A percentile compares a stretch with the other conserved stretches of the same genome.
phyloP scores from a whole-genome alignment of 2,329 filamentous ascomycete genomes.

The Hypoxylon rubiginosum region DNA sequence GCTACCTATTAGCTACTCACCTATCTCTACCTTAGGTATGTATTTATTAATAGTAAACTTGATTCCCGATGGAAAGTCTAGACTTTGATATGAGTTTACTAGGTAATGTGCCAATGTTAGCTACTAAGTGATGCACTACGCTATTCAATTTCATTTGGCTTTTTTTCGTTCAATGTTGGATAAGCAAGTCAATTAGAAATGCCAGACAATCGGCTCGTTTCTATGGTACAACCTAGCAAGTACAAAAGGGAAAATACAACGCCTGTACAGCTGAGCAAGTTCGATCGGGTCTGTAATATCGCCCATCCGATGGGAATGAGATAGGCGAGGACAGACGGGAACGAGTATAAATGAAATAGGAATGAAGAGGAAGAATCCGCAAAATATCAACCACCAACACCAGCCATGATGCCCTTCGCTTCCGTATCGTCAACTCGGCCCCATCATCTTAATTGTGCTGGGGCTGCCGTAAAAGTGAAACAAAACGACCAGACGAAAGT shows the following conservation, averaged over 20 bases:
- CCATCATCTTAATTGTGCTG: conserved; percentile 15
- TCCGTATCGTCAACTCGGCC: conserved; percentile 25
- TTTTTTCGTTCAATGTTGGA: not conserved
- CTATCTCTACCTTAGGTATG: not conserved
- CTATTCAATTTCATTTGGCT: too few species aligned
- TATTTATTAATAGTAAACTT: not conserved
- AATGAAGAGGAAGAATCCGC: not conserved
- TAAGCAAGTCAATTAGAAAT: not conserved
- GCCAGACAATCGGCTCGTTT: too few species aligned
- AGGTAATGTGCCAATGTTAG: not conserved
- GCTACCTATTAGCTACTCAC: not conserved
- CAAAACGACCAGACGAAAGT: conserved; percentile 4
- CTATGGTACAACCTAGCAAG: not conserved
- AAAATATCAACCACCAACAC: conserved; percentile 27
- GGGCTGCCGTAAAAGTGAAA: not conserved
- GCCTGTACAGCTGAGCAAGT: not conserved
- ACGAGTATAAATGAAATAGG: not conserved
- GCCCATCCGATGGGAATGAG: not conserved
- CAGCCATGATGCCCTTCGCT: conserved; percentile 35
- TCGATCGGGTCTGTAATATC: not conserved
- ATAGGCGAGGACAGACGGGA: too few species aligned
- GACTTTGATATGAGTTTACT: too few species aligned
- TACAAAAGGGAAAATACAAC: not conserved
- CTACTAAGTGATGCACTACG: not conserved
- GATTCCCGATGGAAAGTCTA: not conserved